Evolutionary conservation across 345 rosid species (phyloP).

Genomic region (Eucalyptus pauciflora): DNA sequence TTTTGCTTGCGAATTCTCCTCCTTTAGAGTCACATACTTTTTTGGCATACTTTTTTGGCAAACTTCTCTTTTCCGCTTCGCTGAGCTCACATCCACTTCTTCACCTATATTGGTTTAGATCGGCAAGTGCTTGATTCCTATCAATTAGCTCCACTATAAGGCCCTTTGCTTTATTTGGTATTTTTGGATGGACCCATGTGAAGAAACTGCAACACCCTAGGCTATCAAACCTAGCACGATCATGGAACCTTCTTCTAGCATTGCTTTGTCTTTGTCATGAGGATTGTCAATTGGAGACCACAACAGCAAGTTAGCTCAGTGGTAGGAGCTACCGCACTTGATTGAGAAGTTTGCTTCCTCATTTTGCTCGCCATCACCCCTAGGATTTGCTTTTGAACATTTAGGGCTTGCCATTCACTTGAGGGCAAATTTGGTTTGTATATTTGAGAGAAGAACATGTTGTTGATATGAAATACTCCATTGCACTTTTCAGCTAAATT

Average conservation of each 20-base stretch:
- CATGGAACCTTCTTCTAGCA: background rate
- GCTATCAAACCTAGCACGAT: background rate
- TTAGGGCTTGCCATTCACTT: background rate
- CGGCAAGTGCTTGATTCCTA: background rate
- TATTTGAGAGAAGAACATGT: background rate
- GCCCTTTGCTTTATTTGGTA: background rate
- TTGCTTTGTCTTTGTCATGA: background rate
- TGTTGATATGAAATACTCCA: background rate
- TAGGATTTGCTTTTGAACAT: background rate
- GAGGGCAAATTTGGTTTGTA: background rate
- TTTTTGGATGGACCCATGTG: background rate
- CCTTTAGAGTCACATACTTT: background rate
- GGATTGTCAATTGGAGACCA: background rate
- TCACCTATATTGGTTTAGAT: background rate
- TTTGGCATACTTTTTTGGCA: background rate
- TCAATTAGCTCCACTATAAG: background rate
- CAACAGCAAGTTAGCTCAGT: background rate
- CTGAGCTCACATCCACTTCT: background rate
- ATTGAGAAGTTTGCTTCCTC: background rate
- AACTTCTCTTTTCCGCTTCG: background rate
- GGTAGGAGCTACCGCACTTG: background rate
- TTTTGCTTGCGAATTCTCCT: background rate
- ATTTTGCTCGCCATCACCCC: background rate
- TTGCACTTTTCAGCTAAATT: background rate
- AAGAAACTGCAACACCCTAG: background rate